A percentile compares a stretch with the other conserved stretches of the same genome.
These are phyloP conservation scores for Torulaspora microellipsoides DNA, from an alignment of 805 yeast genomes.

Conservation along the genomic window DNA sequence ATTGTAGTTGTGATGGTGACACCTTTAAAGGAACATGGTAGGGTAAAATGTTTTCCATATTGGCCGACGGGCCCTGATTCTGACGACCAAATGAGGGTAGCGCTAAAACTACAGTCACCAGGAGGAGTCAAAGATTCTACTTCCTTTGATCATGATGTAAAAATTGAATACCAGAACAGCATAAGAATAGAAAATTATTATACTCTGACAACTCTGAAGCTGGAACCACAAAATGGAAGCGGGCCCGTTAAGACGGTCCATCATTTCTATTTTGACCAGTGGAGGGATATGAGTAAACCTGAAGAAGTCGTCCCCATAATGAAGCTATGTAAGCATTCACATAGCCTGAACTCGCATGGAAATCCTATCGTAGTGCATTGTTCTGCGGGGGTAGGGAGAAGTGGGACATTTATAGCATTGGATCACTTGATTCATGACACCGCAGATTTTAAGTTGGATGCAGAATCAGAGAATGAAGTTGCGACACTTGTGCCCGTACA, in stretches of 20 bases:
- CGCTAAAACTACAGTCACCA: slow-evolving; percentile 23
- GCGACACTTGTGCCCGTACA: slow-evolving; percentile 3
- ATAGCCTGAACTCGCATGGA: slow-evolving; percentile 24
- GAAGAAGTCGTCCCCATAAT: slow-evolving; percentile 36
- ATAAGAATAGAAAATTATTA: slow-evolving; percentile 21
- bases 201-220: slow-evolving; percentile 23
- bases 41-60: slow-evolving; percentile 74
- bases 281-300: slow-evolving; percentile 82
- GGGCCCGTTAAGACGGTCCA: slow-evolving; percentile 41
- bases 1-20: slow-evolving; percentile 69
- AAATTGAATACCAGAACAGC: slow-evolving; percentile 18
- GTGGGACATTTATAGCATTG: slow-evolving; percentile 78
- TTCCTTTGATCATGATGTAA: slow-evolving; percentile 21
- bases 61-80: slow-evolving; percentile 48
- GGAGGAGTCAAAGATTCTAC: slow-evolving; percentile 20
- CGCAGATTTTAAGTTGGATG: slow-evolving; percentile 17
- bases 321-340: slow-evolving; percentile 30
- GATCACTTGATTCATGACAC: slow-evolving; percentile 33
- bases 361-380: slow-evolving; percentile 78
- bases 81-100: slow-evolving; percentile 6
- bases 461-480: not conserved
- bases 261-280: slow-evolving; percentile 70
- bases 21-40: slow-evolving; percentile 62
- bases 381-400: slow-evolving; percentile 96
- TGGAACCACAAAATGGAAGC: slow-evolving; percentile 30